These are phyloP conservation scores for Marsdenia floribunda DNA, from an alignment of 257 asterid genomes.

Conservation along the genomic window DNA sequence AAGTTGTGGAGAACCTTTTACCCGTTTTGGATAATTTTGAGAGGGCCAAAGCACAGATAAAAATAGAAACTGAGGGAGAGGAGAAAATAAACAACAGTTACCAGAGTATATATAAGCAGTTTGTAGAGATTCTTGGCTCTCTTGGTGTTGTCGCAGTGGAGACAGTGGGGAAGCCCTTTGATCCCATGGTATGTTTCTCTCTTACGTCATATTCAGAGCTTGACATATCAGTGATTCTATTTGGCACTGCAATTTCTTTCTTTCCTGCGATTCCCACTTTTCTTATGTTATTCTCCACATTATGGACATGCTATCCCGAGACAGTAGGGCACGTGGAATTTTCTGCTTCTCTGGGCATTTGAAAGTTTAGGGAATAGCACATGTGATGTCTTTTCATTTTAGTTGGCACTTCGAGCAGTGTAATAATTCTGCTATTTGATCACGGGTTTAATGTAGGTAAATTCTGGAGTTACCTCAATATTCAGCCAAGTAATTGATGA, in stretches of 20 bases:
- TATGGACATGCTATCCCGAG: neutral
- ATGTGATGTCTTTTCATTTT: neutral
- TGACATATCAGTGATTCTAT: neutral
- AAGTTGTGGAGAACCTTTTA: slow-evolving; percentile 62
- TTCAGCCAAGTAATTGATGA: slow-evolving; percentile 55
- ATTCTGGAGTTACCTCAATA: slow-evolving; percentile 67
- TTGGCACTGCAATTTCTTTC: neutral
- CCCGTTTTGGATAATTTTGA: slow-evolving; percentile 83
- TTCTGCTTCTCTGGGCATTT: neutral
- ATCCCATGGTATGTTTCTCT: slow-evolving; percentile 57
- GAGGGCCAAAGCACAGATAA: slow-evolving; percentile 73
- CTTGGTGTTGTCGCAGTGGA: slow-evolving; percentile 65
- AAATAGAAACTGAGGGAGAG: slow-evolving; percentile 74
- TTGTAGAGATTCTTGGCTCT: slow-evolving; percentile 65
- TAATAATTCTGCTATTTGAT: slow-evolving; percentile 29
- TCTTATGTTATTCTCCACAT: neutral
- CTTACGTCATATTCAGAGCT: neutral
- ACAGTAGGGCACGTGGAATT: neutral
- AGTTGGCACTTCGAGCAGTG: slow-evolving; percentile 3
- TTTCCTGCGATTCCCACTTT: neutral
- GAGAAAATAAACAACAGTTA: slow-evolving; percentile 66
- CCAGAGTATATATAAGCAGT: slow-evolving; percentile 73
- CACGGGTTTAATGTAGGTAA: slow-evolving; percentile 61
- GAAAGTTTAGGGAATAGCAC: neutral
- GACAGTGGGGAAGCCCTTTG: slow-evolving; percentile 62